Evolutionary conservation across 2,329 filamentous ascomycete species (phyloP).

Genomic region (Knufia petricola): DNA sequence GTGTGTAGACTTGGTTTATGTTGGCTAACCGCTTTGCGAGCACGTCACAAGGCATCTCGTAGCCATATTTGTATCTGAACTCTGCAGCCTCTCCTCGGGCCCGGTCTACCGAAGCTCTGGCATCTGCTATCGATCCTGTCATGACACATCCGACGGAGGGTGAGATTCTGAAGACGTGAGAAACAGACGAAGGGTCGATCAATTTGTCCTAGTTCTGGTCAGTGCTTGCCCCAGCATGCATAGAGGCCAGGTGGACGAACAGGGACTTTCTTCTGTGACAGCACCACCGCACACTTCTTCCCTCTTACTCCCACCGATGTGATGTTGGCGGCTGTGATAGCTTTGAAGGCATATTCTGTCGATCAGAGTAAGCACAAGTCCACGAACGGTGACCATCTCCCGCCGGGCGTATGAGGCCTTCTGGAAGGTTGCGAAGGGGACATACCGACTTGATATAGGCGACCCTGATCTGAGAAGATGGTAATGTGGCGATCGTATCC

Average conservation of each 20-base stretch:
- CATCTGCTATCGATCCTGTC: conserved; percentile 97
- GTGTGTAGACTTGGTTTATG: conserved; percentile 98
- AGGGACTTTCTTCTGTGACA: conserved; percentile 99
- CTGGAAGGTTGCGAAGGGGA: conserved; percentile 23
- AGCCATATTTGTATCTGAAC: conserved; percentile 97
- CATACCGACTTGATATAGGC: conserved; percentile 98
- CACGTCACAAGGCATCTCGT: conserved; percentile 98
- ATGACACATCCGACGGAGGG: conserved; percentile 96
- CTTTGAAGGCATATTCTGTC: conserved; percentile 99
- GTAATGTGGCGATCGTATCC: conserved; percentile 98
- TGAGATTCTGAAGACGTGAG: conserved; percentile 94
- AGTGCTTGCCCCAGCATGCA: conserved; percentile 6
- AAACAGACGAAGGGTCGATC: conserved; percentile 93
- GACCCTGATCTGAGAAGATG: conserved; percentile 98
- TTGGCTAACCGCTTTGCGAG: conserved; percentile 95
- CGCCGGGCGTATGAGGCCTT: not conserved
- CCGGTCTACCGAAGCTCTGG: conserved; percentile 81
- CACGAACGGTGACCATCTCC: too few species aligned
- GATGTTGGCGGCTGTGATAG: conserved; percentile 97
- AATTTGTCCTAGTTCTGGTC: conserved; percentile 70
- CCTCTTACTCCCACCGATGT: conserved; percentile 92
- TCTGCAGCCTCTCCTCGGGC: conserved; percentile 93
- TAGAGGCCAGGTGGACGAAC: conserved; percentile 49
- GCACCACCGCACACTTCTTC: conserved; percentile 92
- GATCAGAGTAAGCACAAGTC: not conserved